Percentiles rank a stretch among this genome's conserved stretches.
Evolutionary conservation across 1,284 basidiomycete species (phyloP).

Genomic region (Ustilago curta): DNA sequence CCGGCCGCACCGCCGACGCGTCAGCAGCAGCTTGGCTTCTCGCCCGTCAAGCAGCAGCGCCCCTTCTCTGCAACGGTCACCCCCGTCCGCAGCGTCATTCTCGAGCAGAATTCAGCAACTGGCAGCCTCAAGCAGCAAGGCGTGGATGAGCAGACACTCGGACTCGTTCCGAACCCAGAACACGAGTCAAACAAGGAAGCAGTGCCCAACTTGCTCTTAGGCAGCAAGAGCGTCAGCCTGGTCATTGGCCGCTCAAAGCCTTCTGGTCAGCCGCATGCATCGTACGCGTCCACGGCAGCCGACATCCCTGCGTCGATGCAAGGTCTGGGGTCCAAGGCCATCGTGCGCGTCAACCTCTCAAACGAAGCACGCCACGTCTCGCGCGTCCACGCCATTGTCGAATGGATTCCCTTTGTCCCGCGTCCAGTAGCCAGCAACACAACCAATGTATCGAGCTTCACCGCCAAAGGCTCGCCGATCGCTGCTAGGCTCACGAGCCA

Average conservation of each 20-base stretch:
- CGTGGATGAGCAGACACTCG: slow-evolving; percentile 14
- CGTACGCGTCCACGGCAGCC: slow-evolving; percentile 10
- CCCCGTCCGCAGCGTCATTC: slow-evolving; percentile 15
- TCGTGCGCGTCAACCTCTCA: slow-evolving; percentile 57
- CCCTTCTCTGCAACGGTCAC: slow-evolving; percentile 15
- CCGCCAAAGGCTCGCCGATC: slow-evolving; percentile 31
- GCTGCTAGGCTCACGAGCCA: slow-evolving; percentile 17
- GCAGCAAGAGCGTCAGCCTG: slow-evolving; percentile 45
- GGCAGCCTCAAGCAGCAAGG: background rate
- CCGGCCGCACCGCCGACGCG: slow-evolving; percentile 16
- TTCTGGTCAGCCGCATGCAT: slow-evolving; percentile 36
- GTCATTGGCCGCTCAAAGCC: slow-evolving; percentile 56
- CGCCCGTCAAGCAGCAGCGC: slow-evolving; percentile 43
- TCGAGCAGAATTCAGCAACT: slow-evolving; percentile 13
- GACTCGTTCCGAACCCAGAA: slow-evolving; percentile 38
- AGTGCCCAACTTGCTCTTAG: slow-evolving; percentile 39
- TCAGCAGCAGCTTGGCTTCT: slow-evolving; percentile 30
- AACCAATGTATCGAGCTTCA: slow-evolving; percentile 23
- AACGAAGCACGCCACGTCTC: slow-evolving; percentile 62
- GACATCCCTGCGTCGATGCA: slow-evolving; percentile 41
- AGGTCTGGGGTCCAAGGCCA: slow-evolving; percentile 49
- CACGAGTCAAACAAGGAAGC: slow-evolving; percentile 23
- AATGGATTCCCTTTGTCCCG: slow-evolving; percentile 63
- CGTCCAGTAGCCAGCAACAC: slow-evolving; percentile 20
- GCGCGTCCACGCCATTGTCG: slow-evolving; percentile 64